Evolutionary conservation across 83 land plant genomes (phyloP).

Genomic region (Larix sibirica): DNA sequence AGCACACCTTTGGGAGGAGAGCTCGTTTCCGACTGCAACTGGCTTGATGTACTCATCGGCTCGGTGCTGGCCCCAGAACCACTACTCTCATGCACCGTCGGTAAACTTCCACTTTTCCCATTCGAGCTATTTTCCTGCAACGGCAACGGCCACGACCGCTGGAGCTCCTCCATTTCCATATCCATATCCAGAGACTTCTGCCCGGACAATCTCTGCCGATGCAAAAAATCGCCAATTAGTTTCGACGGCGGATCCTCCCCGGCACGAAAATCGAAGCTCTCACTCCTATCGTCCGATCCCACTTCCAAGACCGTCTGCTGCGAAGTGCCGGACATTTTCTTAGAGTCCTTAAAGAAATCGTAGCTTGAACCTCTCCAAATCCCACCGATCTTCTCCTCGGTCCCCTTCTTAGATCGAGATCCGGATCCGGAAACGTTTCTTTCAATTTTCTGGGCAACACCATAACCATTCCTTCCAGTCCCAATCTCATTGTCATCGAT

Average conservation of each 20-base stretch:
- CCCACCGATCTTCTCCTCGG: neutral
- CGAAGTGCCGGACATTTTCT: neutral
- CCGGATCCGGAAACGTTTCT: neutral
- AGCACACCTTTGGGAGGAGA: too few species aligned
- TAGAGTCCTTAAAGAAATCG: conserved; percentile 27
- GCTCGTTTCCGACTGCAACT: too few species aligned
- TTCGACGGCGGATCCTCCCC: conserved; percentile 44
- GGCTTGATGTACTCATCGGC: too few species aligned
- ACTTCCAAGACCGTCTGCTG: neutral
- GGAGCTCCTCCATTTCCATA: conserved; percentile 52
- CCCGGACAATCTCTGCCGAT: conserved; percentile 40
- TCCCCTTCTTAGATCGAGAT: neutral
- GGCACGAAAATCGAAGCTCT: conserved; percentile 11
- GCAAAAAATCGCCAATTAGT: conserved; percentile 49
- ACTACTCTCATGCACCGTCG: neutral
- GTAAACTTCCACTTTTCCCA: neutral
- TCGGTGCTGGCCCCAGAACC: neutral
- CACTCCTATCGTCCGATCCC: neutral
- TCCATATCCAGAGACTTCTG: conserved; percentile 53
- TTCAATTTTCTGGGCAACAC: too few species aligned
- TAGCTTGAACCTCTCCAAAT: conserved; percentile 46
- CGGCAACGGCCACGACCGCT: too few species aligned
- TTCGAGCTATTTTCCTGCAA: neutral
- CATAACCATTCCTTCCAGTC: too few species aligned
- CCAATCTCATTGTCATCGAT: neutral